These are phyloP conservation scores for Malassezia vespertilionis DNA, from an alignment of 1,284 basidiomycete genomes.

Conservation along the genomic window DNA sequence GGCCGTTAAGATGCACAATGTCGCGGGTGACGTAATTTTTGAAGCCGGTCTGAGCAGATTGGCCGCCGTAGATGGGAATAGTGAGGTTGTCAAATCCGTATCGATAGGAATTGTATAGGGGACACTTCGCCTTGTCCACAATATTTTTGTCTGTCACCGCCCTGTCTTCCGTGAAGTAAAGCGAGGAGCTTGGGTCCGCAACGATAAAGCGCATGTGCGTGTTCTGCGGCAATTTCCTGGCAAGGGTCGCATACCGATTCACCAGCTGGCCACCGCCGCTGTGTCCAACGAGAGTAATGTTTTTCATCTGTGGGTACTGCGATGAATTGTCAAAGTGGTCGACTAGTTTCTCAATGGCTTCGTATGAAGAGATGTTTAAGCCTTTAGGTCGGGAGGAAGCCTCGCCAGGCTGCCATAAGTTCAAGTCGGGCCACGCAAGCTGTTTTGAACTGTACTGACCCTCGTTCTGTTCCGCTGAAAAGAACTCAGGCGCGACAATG, in stretches of 20 bases:
- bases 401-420: constrained; percentile 30
- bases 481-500: constrained; percentile 31
- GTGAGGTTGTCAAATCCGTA: constrained; percentile 22
- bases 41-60: constrained; percentile 11
- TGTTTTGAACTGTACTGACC: constrained; percentile 14
- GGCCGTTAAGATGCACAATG: constrained; percentile 27
- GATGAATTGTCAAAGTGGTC: constrained; percentile 14
- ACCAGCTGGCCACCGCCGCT: constrained; percentile 35
- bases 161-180: constrained; percentile 34
- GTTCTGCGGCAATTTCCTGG: not conserved
- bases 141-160: constrained; percentile 16
- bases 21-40: constrained; percentile 23
- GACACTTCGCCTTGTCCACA: constrained; percentile 16
- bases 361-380: constrained; percentile 17
- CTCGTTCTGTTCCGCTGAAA: constrained; percentile 21
- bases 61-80: not conserved
- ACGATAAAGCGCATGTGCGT: constrained; percentile 26
- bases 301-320: constrained; percentile 28
- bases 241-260: constrained; percentile 24
- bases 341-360: constrained; percentile 23
- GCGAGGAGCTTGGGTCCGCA: constrained; percentile 26
- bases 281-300: constrained; percentile 35
- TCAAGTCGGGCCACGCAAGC: constrained; percentile 29
- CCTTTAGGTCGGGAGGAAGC: constrained; percentile 18
- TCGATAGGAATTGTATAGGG: constrained; percentile 25